A percentile compares a stretch with the other conserved stretches of the same genome.
These are phyloP conservation scores for Sistotremastrum niveocremeum DNA, from an alignment of 768 basidiomycete genomes.

Conservation along the genomic window DNA sequence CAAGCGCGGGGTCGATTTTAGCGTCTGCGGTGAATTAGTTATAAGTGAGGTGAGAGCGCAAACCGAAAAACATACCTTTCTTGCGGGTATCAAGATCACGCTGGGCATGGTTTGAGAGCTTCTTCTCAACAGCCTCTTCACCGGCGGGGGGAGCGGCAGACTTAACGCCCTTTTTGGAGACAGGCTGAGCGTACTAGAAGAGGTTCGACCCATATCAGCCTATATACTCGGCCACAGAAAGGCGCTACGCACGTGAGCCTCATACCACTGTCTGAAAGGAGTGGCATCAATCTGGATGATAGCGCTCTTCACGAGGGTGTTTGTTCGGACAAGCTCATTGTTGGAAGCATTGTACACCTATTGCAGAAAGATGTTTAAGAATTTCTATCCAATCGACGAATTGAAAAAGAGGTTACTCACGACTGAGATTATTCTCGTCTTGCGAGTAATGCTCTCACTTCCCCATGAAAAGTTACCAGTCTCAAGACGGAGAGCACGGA, in stretches of 20 bases:
- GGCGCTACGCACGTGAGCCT: slow-evolving; percentile 68
- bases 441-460: slow-evolving; percentile 85
- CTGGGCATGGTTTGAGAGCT: slow-evolving; percentile 83
- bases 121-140: slow-evolving; percentile 44
- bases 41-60: not conserved
- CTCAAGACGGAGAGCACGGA: slow-evolving; percentile 93
- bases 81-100: slow-evolving; percentile 80
- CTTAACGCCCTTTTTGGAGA: slow-evolving; percentile 80
- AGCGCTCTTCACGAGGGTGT: slow-evolving; percentile 94
- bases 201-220: not conserved
- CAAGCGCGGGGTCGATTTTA: slow-evolving; percentile 84
- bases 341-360: slow-evolving; percentile 98
- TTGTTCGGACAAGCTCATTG: slow-evolving; percentile 99
- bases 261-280: slow-evolving; percentile 99
- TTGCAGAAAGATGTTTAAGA: not conserved
- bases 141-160: slow-evolving; percentile 31
- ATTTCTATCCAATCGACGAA: not conserved
- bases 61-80: slow-evolving; percentile 45
- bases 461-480: slow-evolving; percentile 98
- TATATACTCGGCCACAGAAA: not conserved
- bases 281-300: slow-evolving; percentile 97
- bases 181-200: slow-evolving; percentile 83
- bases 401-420: slow-evolving; percentile 35
- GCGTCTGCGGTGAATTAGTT: slow-evolving; percentile 37
- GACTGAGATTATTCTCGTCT: slow-evolving; percentile 92